These are phyloP conservation scores for Echites panduratus DNA, from an alignment of 257 asterid genomes.

Conservation along the genomic window DNA sequence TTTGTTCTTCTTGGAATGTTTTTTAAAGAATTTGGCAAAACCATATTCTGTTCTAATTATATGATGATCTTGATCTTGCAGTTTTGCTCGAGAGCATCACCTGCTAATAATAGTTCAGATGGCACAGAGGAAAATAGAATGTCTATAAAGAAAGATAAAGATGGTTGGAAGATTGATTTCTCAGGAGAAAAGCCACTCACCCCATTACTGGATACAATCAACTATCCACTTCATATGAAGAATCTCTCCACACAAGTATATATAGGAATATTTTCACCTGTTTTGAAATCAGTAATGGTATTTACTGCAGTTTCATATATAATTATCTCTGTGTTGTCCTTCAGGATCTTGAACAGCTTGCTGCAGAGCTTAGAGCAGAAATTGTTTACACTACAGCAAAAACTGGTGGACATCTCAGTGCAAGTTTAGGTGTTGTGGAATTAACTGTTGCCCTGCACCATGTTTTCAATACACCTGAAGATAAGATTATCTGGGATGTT, in stretches of 20 bases:
- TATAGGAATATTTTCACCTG: neutral
- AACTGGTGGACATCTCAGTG: conserved; percentile 66
- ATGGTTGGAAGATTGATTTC: conserved; percentile 51
- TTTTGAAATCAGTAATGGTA: neutral
- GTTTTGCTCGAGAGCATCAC: conserved; percentile 45
- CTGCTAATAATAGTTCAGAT: conserved; percentile 20
- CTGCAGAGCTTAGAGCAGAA: conserved; percentile 72
- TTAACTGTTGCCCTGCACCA: conserved; percentile 76
- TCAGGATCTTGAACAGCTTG: conserved; percentile 74
- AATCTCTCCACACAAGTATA: conserved; percentile 49
- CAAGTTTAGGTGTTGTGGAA: conserved; percentile 78
- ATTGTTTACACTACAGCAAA: conserved; percentile 49
- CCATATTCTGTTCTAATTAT: no score
- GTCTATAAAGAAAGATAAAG: conserved; percentile 35
- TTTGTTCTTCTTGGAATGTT: neutral
- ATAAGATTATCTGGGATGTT: conserved; percentile 83
- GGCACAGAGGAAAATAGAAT: conserved; percentile 29
- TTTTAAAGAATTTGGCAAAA: neutral
- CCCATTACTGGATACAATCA: conserved; percentile 64
- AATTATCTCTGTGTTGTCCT: no score
- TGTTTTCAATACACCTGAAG: conserved; percentile 68
- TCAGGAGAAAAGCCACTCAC: conserved; percentile 53
- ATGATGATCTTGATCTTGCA: conserved; percentile 20
- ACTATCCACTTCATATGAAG: conserved; percentile 69
- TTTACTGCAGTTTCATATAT: no score